Evolutionary conservation across 129 eudicot species (phyloP).

Genomic region (Flaveria bidentis): DNA sequence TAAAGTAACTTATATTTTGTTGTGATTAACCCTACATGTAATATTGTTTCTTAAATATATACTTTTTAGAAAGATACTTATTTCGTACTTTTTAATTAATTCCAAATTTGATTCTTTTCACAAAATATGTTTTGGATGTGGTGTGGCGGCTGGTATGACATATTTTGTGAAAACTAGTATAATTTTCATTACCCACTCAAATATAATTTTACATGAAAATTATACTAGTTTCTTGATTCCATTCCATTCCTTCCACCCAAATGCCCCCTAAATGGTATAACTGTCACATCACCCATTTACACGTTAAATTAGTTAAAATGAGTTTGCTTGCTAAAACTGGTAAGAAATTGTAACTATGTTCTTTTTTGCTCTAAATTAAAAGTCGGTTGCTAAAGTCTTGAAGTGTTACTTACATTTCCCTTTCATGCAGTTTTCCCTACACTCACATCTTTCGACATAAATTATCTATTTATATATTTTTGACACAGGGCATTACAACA

Average conservation of each 20-base stretch:
- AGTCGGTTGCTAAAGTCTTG: not conserved
- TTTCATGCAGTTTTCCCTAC: not conserved
- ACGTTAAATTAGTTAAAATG: not conserved
- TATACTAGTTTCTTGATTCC: no score
- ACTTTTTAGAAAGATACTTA: not conserved
- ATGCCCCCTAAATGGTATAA: not conserved
- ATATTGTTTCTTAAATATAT: no score
- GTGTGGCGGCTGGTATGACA: not conserved
- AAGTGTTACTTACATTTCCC: not conserved
- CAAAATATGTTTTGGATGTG: not conserved
- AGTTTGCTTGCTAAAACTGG: not conserved
- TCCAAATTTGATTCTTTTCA: not conserved
- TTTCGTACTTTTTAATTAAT: no score
- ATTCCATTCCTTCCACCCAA: no score
- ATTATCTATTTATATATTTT: not conserved
- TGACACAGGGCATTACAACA: slow-evolving; percentile 80
- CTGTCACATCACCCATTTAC: not conserved
- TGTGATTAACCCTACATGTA: not conserved
- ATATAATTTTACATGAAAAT: no score
- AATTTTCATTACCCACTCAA: no score
- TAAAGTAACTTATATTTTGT: no score
- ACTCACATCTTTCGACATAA: not conserved
- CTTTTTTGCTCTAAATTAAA: not conserved
- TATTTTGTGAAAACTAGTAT: not conserved
- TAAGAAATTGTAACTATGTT: not conserved